Conservation (phyloP, 2,329 filamentous ascomycete species). For the Huntiella savannae region DNA sequence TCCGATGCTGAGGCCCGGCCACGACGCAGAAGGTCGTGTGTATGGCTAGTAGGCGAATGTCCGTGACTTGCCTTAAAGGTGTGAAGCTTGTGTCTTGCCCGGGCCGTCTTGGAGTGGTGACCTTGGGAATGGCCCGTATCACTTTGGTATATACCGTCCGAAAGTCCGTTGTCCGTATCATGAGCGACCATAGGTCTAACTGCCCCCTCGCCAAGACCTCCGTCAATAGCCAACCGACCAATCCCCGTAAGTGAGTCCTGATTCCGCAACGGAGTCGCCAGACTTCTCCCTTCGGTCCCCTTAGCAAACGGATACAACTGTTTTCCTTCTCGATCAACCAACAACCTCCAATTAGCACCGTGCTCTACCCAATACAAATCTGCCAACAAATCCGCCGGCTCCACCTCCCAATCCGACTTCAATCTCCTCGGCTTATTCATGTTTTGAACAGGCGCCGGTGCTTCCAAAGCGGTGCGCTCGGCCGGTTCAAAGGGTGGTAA, state of each 20-base stretch:
- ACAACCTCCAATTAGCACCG: conserved; percentile 55
- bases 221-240: neutral
- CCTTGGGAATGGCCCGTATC: neutral
- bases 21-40: conserved; percentile 32
- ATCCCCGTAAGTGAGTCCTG: neutral
- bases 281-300: neutral
- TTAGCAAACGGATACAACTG: conserved; percentile 38
- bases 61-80: conserved; percentile 21
- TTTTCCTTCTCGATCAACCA: conserved; percentile 62
- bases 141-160: conserved; percentile 14
- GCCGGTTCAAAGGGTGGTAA: conserved; percentile 30
- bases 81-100: conserved; percentile 9
- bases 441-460: conserved; percentile 24
- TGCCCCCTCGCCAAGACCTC: neutral
- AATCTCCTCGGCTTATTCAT: conserved; percentile 47
- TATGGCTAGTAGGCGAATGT: conserved; percentile 29
- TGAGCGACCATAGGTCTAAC: conserved; percentile 11
- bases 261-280: neutral
- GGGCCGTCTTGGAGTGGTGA: conserved; percentile 5
- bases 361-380: conserved; percentile 85
- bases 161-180: conserved; percentile 15
- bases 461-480: conserved; percentile 22
- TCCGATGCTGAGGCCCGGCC: conserved; percentile 31
- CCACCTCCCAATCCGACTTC: conserved; percentile 67
- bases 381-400: conserved; percentile 69